These are phyloP conservation scores for Chernovozyma sophiae-reginae DNA, from an alignment of 1,139 yeast genomes.

Conservation along the genomic window DNA sequence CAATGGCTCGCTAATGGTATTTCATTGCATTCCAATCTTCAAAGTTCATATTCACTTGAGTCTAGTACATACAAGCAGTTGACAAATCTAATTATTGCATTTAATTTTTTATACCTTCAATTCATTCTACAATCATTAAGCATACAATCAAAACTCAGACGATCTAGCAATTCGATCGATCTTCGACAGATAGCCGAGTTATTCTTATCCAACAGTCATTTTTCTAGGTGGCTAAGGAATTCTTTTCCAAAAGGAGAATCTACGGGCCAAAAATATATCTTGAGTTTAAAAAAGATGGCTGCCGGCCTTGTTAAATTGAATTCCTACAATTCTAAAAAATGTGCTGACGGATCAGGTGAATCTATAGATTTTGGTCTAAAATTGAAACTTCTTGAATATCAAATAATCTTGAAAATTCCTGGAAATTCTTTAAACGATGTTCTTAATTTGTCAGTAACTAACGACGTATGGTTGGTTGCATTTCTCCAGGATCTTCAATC, in stretches of 20 bases:
- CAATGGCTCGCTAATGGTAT: constrained; percentile 9
- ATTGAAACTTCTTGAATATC: background rate
- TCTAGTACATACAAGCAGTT: constrained; percentile 9
- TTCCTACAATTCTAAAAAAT: background rate
- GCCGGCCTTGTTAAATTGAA: background rate
- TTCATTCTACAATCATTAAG: constrained; percentile 25
- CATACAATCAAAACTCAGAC: constrained; percentile 14
- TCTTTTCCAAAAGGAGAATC: constrained; percentile 9
- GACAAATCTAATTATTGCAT: constrained; percentile 24
- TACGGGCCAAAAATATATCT: background rate
- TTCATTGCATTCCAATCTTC: constrained; percentile 5
- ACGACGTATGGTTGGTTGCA: background rate
- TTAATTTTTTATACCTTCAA: constrained; percentile 30
- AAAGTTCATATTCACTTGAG: background rate
- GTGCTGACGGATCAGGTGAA: background rate
- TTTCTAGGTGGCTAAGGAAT: constrained; percentile 21
- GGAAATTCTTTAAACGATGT: background rate
- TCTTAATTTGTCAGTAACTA: background rate
- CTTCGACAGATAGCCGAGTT: constrained; percentile 10
- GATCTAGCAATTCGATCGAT: constrained; percentile 10
- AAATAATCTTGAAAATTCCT: background rate
- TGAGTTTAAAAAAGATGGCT: constrained; percentile 1
- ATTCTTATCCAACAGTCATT: constrained; percentile 19
- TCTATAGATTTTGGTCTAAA: background rate
- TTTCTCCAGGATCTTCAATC: background rate